Percentiles rank a stretch among this genome's conserved stretches.
These are phyloP conservation scores for Acorus gramineus DNA, from an alignment of 106 monocot genomes.

Conservation along the genomic window DNA sequence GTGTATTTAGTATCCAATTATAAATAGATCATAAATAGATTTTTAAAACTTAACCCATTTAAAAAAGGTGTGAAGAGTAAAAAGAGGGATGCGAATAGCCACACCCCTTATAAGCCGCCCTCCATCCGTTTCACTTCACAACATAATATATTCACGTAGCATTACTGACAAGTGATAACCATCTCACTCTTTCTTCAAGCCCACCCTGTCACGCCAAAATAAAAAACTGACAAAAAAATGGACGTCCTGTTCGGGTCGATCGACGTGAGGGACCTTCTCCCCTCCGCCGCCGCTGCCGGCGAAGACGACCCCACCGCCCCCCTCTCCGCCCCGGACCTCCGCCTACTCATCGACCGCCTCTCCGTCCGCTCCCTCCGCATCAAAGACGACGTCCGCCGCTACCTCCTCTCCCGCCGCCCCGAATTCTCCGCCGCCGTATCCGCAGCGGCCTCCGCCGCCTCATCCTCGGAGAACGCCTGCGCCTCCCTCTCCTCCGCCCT, in stretches of 20 bases:
- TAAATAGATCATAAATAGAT: no score
- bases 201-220: no score
- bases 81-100: no score
- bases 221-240: conserved; percentile 10
- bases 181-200: no score
- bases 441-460: conserved; percentile 21
- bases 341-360: conserved; percentile 85
- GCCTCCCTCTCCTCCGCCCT: conserved; percentile 40
- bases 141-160: no score
- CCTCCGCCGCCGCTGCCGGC: conserved; percentile 15
- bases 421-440: conserved; percentile 45
- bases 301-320: conserved; percentile 41
- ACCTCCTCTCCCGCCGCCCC: conserved; percentile 48
- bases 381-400: conserved; percentile 52
- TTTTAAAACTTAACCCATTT: no score
- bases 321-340: conserved; percentile 90
- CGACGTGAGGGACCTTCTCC: conserved; percentile 79
- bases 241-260: conserved; percentile 60
- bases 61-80: no score
- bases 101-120: no score
- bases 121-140: no score
- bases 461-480: conserved; percentile 24
- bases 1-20: no score
- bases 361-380: conserved; percentile 60
- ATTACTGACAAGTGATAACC: no score